Base-by-base conservation (phyloP, 495 filamentous ascomycete species). In the Cenococcum geophilum region DNA sequence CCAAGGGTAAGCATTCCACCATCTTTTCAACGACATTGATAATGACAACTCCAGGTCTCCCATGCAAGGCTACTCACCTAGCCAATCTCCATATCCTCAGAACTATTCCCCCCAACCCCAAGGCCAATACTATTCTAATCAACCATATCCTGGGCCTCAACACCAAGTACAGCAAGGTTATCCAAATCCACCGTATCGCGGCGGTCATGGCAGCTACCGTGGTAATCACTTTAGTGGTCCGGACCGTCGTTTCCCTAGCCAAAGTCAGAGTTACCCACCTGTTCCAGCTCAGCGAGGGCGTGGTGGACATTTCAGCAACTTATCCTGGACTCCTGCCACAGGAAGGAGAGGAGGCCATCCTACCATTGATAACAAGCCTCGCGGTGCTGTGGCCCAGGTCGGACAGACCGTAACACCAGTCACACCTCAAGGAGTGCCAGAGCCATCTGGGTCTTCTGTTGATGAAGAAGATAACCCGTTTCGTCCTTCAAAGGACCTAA, bases 401-500 rank as follows among this genome's bases (percentile, higher is more conserved):
- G 42, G 36, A 32, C 65, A 59, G 23, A 45, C 64, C 3, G 20
- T 32, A 23, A 27, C 52, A 48, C 47, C 73, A 34, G 71, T 70
- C 55, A 64, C 77, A 11, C 59, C 42, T 35, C 23, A 42, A n/a
- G 42, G 34, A 47, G 49, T 25, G 67, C 70, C 36, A 74, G 77
- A 54, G 62, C 64, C 37, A 70, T 61, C 59, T 42, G 36, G 12
- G 4, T 18, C 67, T 75, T 63, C 32, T 70, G 49, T 72, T 20
- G 73, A 74, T 36, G 85, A 87, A 22, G 78, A 76, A 59, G 82
- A 87, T 25, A 81, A 84, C 68, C 75, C 81, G n/a, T 81, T 85
- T 67, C 73, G 83, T 59, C 81, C 79, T 14, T 78, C 83, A 1
- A 85, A 86, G 57, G 84, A 87, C 65, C 68, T 82, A 14, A 83